Conservation (phyloP, 768 basidiomycete species). For the Daedaleopsis nitida region DNA sequence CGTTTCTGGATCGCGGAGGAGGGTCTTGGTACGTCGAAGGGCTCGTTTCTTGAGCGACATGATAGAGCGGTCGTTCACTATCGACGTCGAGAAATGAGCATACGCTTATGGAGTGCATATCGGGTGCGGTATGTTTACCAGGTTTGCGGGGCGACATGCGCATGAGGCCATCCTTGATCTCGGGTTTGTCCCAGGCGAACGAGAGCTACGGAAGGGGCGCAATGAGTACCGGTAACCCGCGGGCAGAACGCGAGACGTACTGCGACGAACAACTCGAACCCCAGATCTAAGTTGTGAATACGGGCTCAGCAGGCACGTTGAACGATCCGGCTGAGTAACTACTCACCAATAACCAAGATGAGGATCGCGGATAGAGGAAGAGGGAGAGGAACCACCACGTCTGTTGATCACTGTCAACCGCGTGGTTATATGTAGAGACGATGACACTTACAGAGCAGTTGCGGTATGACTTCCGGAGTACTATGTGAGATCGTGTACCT, state of each 20-base stretch:
- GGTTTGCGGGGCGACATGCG: conserved; percentile 67
- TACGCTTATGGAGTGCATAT: not conserved
- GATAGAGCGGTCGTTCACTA: conserved; percentile 61
- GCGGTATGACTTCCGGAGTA: conserved; percentile 70
- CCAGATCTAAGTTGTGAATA: conserved; percentile 51
- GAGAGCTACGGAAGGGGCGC: conserved; percentile 44
- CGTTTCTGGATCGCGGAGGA: conserved; percentile 55
- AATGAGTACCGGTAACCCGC: not conserved
- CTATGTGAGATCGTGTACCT: conserved; percentile 69
- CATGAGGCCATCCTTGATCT: conserved; percentile 67
- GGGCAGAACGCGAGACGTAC: conserved; percentile 38
- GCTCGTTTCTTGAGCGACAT: conserved; percentile 56
- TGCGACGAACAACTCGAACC: conserved; percentile 68
- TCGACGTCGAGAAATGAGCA: not conserved
- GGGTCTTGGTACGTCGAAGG: conserved; percentile 55
- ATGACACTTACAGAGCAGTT: conserved; percentile 56
- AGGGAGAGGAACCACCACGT: conserved; percentile 69
- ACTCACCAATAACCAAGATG: conserved; percentile 67
- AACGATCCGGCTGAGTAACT: not conserved
- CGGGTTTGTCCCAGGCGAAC: conserved; percentile 74
- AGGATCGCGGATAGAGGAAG: conserved; percentile 68
- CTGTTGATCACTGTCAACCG: conserved; percentile 32
- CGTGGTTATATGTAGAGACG: not conserved
- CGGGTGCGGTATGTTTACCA: conserved; percentile 36
- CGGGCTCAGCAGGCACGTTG: not conserved